Base-by-base conservation (phyloP, 2,329 filamentous ascomycete genomes). In the Zymoseptoria ardabiliae region DNA sequence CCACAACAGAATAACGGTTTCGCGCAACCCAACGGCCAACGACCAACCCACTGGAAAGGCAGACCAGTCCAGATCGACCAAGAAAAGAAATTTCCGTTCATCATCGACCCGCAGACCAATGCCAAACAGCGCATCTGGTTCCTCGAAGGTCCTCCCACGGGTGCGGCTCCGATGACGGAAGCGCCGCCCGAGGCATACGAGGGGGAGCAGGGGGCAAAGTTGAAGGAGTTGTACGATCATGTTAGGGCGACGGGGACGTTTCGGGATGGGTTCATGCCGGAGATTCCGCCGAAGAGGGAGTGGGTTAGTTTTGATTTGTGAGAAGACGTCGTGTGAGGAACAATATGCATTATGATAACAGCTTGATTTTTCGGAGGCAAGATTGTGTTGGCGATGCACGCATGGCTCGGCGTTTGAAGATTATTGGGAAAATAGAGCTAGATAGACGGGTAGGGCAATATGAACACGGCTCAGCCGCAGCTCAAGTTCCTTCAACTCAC, bases 231-330 rank as follows among this genome's bases (percentile, higher is more conserved):
- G 52, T 96, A 92, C 76, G 77, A 78, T 60, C 78, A 81, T 51
- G 85, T 91, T 70, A 77, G 81, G 52, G 78, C 84, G 63, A 83
- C 82, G 20, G 90, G 90, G 0, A 74, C 72, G 30, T 96, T 96
- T 72, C 79, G 82, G 50, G 84, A 85, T 41, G 87, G 86, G 0
- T 68, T 85, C 6, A 88, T 96, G 76, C 92, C 92, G 0, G 81
- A 88, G 66, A 76, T 91, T 52, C 90, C 92, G 20, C 92, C 92
- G 0, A 86, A 86, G 73, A 80, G 85, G 62, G 90, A 93, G 69
- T 93, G 86, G 79, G 61, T 72, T 86, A 85, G 65, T 9, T 72
- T 61, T 56, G 70, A 72, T 54, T 55, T 67, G 28, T 69, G 53
- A 58, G 23, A 4, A 17, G 35, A 17, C 17, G 10, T 41, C 4